Conservation (phyloP, 495 filamentous ascomycete species). For the Schizothecium vesticola region DNA sequence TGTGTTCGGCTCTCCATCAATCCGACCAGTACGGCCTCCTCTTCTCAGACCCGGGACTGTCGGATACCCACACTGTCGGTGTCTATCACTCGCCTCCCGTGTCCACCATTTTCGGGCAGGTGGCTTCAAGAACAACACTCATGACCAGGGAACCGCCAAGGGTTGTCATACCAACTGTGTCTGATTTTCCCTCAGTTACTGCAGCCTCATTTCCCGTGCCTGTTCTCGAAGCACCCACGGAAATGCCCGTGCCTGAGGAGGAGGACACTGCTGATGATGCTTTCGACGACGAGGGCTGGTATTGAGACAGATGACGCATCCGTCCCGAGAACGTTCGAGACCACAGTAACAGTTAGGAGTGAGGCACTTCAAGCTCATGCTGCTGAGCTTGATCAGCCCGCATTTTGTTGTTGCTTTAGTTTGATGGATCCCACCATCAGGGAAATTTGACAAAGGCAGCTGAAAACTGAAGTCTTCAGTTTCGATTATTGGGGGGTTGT, state of each 20-base stretch:
- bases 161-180: conserved; percentile 5
- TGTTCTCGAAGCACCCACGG: not conserved
- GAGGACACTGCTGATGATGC: not conserved
- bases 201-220: not conserved
- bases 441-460: too few species aligned
- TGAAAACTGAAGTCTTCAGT: not conserved
- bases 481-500: not conserved
- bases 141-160: conserved; percentile 15
- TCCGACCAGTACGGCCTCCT: conserved; percentile 15
- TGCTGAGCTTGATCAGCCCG: not conserved
- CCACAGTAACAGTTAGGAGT: not conserved
- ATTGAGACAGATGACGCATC: not conserved
- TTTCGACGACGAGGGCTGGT: not conserved
- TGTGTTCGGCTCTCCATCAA: conserved; percentile 15
- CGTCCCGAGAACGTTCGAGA: not conserved
- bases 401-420: too few species aligned
- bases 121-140: conserved; percentile 13
- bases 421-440: too few species aligned
- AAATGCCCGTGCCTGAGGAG: not conserved
- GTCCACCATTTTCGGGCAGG: conserved; percentile 10
- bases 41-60: conserved; percentile 12
- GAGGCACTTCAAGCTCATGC: not conserved
- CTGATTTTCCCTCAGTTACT: conserved; percentile 11
- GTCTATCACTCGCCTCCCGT: conserved; percentile 14
- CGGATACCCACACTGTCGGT: conserved; percentile 12